Evolutionary conservation across 1,284 basidiomycete genomes (phyloP).

Genomic region (Amylostereum chailletii): DNA sequence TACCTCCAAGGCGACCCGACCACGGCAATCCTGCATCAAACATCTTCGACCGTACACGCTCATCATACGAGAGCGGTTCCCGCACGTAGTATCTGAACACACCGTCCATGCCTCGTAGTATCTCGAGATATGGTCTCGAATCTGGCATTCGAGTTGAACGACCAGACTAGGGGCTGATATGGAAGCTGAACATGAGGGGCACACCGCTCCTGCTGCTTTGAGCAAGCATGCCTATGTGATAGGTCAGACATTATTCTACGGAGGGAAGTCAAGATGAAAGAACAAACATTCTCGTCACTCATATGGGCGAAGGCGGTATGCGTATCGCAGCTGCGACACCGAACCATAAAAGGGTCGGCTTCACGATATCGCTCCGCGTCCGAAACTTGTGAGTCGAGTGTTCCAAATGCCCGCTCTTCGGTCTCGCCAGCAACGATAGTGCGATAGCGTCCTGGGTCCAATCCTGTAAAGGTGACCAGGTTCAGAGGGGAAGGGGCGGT

Average conservation of each 20-base stretch:
- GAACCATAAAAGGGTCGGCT: constrained; percentile 57
- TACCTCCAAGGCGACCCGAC: constrained; percentile 71
- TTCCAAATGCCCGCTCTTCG: constrained; percentile 67
- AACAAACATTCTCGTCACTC: constrained; percentile 51
- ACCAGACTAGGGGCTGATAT: constrained; percentile 58
- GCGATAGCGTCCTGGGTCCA: constrained; percentile 80
- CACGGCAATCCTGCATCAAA: constrained; percentile 59
- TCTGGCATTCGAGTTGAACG: constrained; percentile 81
- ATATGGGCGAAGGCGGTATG: constrained; percentile 60
- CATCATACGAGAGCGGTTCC: constrained; percentile 82
- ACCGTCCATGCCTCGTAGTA: constrained; percentile 90
- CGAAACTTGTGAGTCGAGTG: constrained; percentile 85
- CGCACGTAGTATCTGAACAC: constrained; percentile 85
- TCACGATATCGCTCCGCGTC: constrained; percentile 85
- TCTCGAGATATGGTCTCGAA: constrained; percentile 66
- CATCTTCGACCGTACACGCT: constrained; percentile 85
- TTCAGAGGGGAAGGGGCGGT: not conserved
- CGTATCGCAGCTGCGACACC: constrained; percentile 68
- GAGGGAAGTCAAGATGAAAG: not conserved
- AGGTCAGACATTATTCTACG: not conserved
- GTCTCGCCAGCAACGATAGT: constrained; percentile 31
- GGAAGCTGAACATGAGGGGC: constrained; percentile 49
- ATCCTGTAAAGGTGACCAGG: constrained; percentile 36
- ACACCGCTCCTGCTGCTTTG: constrained; percentile 40
- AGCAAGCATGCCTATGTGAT: constrained; percentile 39